Conservation (phyloP, 2,329 filamentous ascomycete genomes). For the Penicillium digitatum region DNA sequence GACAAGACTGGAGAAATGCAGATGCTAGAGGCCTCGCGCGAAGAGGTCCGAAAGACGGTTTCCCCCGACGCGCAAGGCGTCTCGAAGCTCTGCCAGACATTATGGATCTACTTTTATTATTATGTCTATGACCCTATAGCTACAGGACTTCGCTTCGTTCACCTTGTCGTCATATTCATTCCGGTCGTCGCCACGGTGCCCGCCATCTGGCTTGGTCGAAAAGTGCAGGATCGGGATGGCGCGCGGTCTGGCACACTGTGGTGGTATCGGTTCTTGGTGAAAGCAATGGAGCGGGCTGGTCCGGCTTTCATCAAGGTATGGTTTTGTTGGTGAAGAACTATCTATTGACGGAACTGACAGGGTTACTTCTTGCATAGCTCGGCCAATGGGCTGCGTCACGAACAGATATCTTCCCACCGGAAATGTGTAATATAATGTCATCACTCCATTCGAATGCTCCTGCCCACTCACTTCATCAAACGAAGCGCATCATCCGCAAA, state of each 20-base stretch:
- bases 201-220: conserved; percentile 70
- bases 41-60: conserved; percentile 70
- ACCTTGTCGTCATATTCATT: conserved; percentile 82
- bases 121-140: conserved; percentile 69
- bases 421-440: conserved; percentile 92
- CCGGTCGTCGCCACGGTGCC: conserved; percentile 81
- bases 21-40: conserved; percentile 78
- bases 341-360: not conserved
- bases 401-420: conserved; percentile 89
- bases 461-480: conserved; percentile 77
- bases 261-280: conserved; percentile 91
- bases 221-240: conserved; percentile 61
- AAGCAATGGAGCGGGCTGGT: conserved; percentile 85
- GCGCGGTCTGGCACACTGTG: conserved; percentile 79
- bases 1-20: conserved; percentile 71
- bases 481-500: conserved; percentile 71
- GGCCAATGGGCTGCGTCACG: conserved; percentile 98
- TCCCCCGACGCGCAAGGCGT: conserved; percentile 60
- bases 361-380: conserved; percentile 51
- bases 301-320: conserved; percentile 92
- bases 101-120: conserved; percentile 64
- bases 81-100: conserved; percentile 53
- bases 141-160: conserved; percentile 81
- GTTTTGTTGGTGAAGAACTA: not conserved
- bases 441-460: conserved; percentile 91